phyloP scores from a whole-genome alignment of 805 yeast genomes.

The Candida hungchunana region DNA sequence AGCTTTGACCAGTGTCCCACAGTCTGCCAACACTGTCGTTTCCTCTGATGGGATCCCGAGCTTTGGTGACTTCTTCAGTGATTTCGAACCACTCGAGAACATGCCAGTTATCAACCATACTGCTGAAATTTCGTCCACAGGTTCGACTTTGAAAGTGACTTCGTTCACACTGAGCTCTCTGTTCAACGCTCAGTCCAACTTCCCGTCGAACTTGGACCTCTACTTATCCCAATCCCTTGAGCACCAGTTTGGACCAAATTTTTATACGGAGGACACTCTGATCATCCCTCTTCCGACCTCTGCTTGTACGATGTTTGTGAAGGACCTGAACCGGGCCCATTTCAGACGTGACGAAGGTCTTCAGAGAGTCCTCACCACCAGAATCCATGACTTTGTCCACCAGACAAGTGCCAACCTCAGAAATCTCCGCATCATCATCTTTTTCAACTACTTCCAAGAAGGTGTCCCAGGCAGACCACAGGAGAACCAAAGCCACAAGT shows the following conservation, averaged over 20 bases:
- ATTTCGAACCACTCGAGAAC: slow-evolving; percentile 21
- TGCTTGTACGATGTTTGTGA: slow-evolving; percentile 20
- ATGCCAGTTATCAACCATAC: slow-evolving; percentile 15
- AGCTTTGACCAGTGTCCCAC: no score
- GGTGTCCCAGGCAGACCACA: slow-evolving; percentile 23
- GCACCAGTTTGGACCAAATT: slow-evolving; percentile 12
- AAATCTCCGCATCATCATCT: slow-evolving; percentile 18
- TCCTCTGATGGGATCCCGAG: slow-evolving; percentile 14
- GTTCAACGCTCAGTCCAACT: slow-evolving; percentile 18
- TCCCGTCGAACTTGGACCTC: slow-evolving; percentile 22
- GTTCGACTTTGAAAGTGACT: slow-evolving; percentile 16
- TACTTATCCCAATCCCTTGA: slow-evolving; percentile 20
- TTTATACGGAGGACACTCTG: slow-evolving; percentile 20
- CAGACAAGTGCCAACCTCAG: slow-evolving; percentile 16
- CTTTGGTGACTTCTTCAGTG: slow-evolving; percentile 22
- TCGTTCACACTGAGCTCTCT: slow-evolving; percentile 16
- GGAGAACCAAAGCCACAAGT: slow-evolving; percentile 23
- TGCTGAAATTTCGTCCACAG: slow-evolving; percentile 17
- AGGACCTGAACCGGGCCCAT: slow-evolving; percentile 21
- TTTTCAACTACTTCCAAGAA: slow-evolving; percentile 22
- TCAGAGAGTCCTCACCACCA: slow-evolving; percentile 13
- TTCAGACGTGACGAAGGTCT: slow-evolving; percentile 19
- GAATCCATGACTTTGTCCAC: slow-evolving; percentile 18
- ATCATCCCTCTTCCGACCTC: slow-evolving; percentile 23
- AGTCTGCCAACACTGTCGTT: background rate